These are phyloP conservation scores for Biscogniauxia mediterranea DNA, from an alignment of 2,329 filamentous ascomycete species.

Conservation along the genomic window DNA sequence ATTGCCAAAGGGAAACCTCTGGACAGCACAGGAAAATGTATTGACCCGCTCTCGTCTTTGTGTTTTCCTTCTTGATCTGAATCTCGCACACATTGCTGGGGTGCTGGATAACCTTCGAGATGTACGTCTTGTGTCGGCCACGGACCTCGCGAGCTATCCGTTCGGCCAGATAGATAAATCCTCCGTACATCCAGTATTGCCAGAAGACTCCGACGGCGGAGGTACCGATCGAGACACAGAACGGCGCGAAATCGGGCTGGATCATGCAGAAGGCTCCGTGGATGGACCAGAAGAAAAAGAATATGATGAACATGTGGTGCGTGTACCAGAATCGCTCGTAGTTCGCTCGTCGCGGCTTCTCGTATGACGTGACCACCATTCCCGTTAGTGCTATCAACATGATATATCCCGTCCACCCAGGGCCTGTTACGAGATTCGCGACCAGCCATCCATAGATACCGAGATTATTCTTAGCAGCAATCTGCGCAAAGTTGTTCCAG, in stretches of 20 bases:
- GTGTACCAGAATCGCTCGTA: constrained; percentile 91
- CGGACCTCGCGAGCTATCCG: constrained; percentile 75
- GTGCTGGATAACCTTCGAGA: constrained; percentile 87
- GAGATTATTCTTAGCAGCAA: constrained; percentile 71
- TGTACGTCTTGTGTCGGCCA: constrained; percentile 78
- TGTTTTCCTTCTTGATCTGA: constrained; percentile 87
- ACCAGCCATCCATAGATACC: constrained; percentile 76
- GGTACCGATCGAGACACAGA: constrained; percentile 67
- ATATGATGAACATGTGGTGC: constrained; percentile 82
- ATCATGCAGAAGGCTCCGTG: constrained; percentile 92
- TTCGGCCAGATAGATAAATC: constrained; percentile 78
- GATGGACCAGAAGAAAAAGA: constrained; percentile 90
- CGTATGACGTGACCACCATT: constrained; percentile 74
- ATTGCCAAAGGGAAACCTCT: constrained; percentile 83
- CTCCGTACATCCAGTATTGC: constrained; percentile 87
- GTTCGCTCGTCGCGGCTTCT: constrained; percentile 76
- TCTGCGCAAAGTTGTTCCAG: constrained; percentile 82
- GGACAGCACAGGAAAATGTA: constrained; percentile 90
- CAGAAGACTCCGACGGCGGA: constrained; percentile 75
- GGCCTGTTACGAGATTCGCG: constrained; percentile 75
- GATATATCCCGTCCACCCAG: constrained; percentile 82
- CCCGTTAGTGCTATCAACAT: constrained; percentile 78
- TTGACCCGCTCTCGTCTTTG: constrained; percentile 76
- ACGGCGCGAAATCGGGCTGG: constrained; percentile 76
- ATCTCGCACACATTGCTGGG: constrained; percentile 88